Evolutionary conservation across 1,139 yeast species (phyloP), one percentile per base, ranked within the genome.

Genomic region (Hyphopichia buzzinii): DNA sequence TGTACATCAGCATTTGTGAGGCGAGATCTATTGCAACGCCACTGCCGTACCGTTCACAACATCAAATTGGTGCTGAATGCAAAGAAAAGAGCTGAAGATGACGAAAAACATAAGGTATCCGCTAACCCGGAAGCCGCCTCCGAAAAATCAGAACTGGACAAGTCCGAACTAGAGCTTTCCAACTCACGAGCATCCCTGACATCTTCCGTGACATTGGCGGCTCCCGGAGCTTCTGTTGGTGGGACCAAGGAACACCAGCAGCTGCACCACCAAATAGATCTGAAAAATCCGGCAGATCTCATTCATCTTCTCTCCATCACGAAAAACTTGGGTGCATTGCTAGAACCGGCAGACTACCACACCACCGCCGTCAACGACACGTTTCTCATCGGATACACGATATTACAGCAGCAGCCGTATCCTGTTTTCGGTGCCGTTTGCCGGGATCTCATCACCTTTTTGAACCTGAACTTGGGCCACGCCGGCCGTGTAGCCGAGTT

Each of bases 1-100:
- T 85, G 94, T 50, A 73, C 82, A 2, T 76, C 84, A 30, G 78
- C 84, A 2, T 85, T 85, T 65, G 95, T 85, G 1, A 66, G 95
- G 46, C 61, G 92, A 48, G 95, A 85, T 52, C 63, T 85, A 38
- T 66, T 85, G 30, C 85, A 84, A 48, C 67, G 95, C 35, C 95
- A 85, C 54, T 79, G 86, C 44, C 65, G 92, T 37, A 85, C 92
- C 0, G 94, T 85, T 7, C 95, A 85, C 57, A 68, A 65, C 41
- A 63, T 64, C 30, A 60, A 59, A 29, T 33, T 51, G 26, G 43
- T 41, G 14, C 37, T 45, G 12, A 8, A 14, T 6, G 22, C 22
- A 12, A 30, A 30, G 27, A 27, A 16, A 11, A 21, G 28, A 4
- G 30, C n/a, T 10, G 29, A 22, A 15, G 26, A 8, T n/a, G 32